Base-by-base conservation (phyloP, 2,329 filamentous ascomycete species). In the Pyrenophora teres region DNA sequence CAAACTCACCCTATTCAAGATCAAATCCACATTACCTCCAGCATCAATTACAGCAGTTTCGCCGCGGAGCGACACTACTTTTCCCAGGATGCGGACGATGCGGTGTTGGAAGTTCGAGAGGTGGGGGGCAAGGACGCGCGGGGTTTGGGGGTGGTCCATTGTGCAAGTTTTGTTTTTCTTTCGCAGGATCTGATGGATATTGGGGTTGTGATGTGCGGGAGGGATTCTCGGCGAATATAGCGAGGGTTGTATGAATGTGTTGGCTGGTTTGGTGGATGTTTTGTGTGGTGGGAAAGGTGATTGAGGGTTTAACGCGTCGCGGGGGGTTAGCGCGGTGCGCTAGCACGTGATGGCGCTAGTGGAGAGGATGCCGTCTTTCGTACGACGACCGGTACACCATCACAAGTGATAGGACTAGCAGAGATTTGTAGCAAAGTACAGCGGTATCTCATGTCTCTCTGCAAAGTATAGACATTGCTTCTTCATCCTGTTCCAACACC, bases 21-120 rank as follows among this genome's bases (percentile, higher is more conserved):
- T 77, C 2, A 91, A 80, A 0, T 86, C 89, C 21, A 97, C 83
- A 18, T 85, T 82, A 0, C 93, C 93, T 2, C 80, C 87, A 5
- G 90, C 87, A 50, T 96, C 91, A 25, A 97, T 83, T 5, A 86
- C 85, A 0, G 92, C 93, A 43, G 84, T 83, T 45, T 94, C 89
- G 61, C 92, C 92, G 44, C 87, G 87, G 19, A 97, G 80, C 66
- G 94, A 87, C 3, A 84, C 83, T 40, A 97, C 92, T 66, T 88
- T 92, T 66, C 94, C 94, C 4, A 96, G 81, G 48, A 97, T 80
- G 64, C 92, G 92, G 57, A 97, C 89, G 56, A 89, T 89, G 60
- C 84, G 78, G 69, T 83, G 76, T 42, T 77, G 74, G 77, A 92
- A 96, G 68, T 81, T 81, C 70, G 91, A 85, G 51, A 97, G 87